A percentile compares a stretch with the other conserved stretches of the same genome.
phyloP scores from a whole-genome alignment of 768 basidiomycete species.

The Tricholoma sp. region DNA sequence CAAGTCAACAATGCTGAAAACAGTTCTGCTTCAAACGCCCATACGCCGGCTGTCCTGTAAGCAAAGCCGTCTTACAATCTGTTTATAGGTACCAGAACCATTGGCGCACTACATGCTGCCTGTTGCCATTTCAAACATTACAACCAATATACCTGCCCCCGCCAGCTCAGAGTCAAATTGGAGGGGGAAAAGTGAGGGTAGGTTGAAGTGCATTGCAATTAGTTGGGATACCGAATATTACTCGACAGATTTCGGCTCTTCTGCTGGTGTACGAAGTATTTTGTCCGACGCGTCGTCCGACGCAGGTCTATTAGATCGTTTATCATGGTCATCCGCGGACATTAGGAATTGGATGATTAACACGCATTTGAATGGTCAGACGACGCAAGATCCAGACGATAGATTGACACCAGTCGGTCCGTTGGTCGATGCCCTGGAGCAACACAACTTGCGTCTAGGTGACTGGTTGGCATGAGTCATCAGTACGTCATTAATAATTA shows the following conservation, averaged over 20 bases:
- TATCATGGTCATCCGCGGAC: slow-evolving; percentile 3
- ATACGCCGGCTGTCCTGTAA: slow-evolving; percentile 8
- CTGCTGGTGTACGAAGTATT: slow-evolving; percentile 24
- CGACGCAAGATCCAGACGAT: neutral
- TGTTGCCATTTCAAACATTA: slow-evolving; percentile 21
- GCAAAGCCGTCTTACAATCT: slow-evolving; percentile 8
- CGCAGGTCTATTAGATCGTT: slow-evolving; percentile 1
- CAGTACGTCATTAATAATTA: neutral
- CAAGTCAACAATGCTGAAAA: slow-evolving; percentile 16
- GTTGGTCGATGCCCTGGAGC: neutral
- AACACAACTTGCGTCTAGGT: slow-evolving; percentile 8
- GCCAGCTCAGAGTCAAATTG: slow-evolving; percentile 39
- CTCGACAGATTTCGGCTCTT: slow-evolving; percentile 29
- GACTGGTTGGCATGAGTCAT: slow-evolving; percentile 21
- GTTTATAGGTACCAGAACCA: slow-evolving; percentile 39
- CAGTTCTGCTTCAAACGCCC: too few relatives aligned
- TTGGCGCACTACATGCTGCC: slow-evolving; percentile 22
- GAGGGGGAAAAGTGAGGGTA: slow-evolving; percentile 37
- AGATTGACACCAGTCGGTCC: neutral
- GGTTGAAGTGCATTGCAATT: slow-evolving; percentile 1
- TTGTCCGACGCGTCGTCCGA: slow-evolving; percentile 5
- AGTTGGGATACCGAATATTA: neutral
- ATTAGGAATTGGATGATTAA: slow-evolving; percentile 7
- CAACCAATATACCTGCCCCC: slow-evolving; percentile 17
- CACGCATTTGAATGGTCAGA: neutral